Evolutionary conservation across 305 asterid genomes (phyloP).

Genomic region (Galium porrigens): DNA sequence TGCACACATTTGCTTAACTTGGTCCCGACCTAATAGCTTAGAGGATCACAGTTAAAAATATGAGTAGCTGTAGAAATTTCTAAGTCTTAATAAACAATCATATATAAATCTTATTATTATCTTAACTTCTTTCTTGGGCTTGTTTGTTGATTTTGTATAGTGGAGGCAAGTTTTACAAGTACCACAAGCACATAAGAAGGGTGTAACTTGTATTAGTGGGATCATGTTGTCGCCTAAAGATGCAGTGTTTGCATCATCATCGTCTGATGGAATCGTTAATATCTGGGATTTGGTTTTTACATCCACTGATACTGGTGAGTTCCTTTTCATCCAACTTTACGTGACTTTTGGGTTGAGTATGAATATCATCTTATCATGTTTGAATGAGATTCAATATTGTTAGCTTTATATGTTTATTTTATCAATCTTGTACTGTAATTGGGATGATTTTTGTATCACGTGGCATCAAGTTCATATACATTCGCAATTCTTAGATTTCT

Average conservation of each 20-base stretch:
- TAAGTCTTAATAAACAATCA: neutral
- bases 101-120: neutral
- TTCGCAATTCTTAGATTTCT: neutral
- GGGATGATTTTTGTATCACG: neutral
- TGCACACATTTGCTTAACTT: constrained; percentile 1
- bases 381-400: neutral
- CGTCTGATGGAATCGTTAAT: constrained; percentile 68
- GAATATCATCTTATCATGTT: neutral
- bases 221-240: constrained; percentile 44
- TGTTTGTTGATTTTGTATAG: constrained; percentile 26
- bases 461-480: neutral
- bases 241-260: constrained; percentile 67
- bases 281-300: constrained; percentile 60
- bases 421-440: neutral
- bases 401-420: neutral
- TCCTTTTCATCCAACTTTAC: constrained; percentile 2
- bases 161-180: constrained; percentile 67
- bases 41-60: neutral
- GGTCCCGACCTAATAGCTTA: neutral
- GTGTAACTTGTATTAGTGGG: constrained; percentile 75
- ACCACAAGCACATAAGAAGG: constrained; percentile 65
- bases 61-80: neutral
- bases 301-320: constrained; percentile 44
- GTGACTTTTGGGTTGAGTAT: constrained; percentile 11
- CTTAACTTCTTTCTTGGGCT: neutral